These are phyloP conservation scores for Candida sithepensis DNA, from an alignment of 805 yeast species.

Conservation along the genomic window DNA sequence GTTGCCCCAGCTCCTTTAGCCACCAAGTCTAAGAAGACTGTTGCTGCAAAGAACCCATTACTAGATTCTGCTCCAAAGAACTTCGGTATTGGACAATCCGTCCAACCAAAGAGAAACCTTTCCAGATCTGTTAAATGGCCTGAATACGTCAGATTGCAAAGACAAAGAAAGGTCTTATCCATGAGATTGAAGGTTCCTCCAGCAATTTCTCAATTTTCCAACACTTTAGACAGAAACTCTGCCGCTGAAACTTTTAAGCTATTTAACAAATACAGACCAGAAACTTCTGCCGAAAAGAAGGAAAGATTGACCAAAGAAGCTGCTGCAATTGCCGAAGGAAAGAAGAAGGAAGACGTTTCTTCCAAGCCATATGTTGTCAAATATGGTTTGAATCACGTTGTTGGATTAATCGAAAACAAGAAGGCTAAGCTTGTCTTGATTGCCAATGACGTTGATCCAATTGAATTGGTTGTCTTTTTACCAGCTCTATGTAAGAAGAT, in stretches of 20 bases:
- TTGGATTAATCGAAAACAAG: conserved; percentile 95
- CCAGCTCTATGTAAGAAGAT: conserved; percentile 99
- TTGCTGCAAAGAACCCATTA: conserved; percentile 70
- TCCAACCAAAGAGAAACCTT: conserved; percentile 95
- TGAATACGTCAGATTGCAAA: conserved; percentile 95
- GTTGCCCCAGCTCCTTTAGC: conserved; percentile 99
- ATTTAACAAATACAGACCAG: conserved; percentile 99
- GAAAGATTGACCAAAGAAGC: conserved; percentile 99
- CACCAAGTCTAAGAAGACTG: conserved; percentile 55
- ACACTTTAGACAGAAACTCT: conserved; percentile 97
- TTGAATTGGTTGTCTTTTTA: conserved; percentile 93
- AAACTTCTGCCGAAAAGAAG: conserved; percentile 95
- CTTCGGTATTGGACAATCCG: conserved; percentile 94
- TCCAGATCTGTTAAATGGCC: conserved; percentile 99
- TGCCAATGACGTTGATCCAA: conserved; percentile 99
- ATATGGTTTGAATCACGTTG: conserved; percentile 99
- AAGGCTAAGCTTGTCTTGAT: conserved; percentile 96
- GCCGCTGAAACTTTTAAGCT: conserved; percentile 96
- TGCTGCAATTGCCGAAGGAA: conserved; percentile 97
- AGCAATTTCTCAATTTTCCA: conserved; percentile 93
- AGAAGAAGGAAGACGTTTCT: conserved; percentile 93
- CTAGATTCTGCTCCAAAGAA: conserved; percentile 85
- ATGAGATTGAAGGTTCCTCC: conserved; percentile 99
- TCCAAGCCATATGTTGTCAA: conserved; percentile 96
- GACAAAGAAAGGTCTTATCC: conserved; percentile 95